These are phyloP conservation scores for Euphrasia arctica DNA, from an alignment of 305 asterid genomes.

Conservation along the genomic window DNA sequence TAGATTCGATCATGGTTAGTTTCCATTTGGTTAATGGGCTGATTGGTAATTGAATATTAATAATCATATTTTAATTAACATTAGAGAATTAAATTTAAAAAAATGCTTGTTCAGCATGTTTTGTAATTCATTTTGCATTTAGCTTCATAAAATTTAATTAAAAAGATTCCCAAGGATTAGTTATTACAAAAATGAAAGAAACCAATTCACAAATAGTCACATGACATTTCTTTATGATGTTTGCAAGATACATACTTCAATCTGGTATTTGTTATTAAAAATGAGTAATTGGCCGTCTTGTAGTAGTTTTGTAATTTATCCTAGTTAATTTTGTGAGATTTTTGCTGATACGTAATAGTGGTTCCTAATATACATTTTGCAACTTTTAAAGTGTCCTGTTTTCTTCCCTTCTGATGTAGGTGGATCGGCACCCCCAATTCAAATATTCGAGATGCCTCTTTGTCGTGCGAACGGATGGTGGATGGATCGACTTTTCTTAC, in stretches of 20 bases:
- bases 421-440: conserved; percentile 90
- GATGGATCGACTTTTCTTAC: conserved; percentile 95
- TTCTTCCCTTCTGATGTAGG: conserved; percentile 38
- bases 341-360: not conserved
- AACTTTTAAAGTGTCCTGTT: conserved; percentile 6
- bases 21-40: conserved; percentile 5
- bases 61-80: conserved; percentile 2
- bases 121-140: conserved; percentile 3
- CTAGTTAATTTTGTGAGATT: not conserved
- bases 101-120: not conserved
- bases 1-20: conserved; percentile 90
- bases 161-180: not conserved
- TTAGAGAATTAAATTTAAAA: not conserved
- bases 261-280: not conserved
- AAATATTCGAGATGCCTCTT: conserved; percentile 81
- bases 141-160: not conserved
- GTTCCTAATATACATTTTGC: not conserved
- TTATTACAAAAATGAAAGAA: not conserved
- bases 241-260: not conserved
- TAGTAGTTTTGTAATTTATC: not conserved
- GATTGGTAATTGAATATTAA: not conserved
- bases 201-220: not conserved
- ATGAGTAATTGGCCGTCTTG: not conserved
- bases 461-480: conserved; percentile 86
- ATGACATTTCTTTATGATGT: not conserved